A percentile compares a stretch with the other conserved stretches of the same genome.
These are phyloP conservation scores for Microdochium trichocladiopsis DNA, from an alignment of 2,329 filamentous ascomycete species.

Conservation along the genomic window DNA sequence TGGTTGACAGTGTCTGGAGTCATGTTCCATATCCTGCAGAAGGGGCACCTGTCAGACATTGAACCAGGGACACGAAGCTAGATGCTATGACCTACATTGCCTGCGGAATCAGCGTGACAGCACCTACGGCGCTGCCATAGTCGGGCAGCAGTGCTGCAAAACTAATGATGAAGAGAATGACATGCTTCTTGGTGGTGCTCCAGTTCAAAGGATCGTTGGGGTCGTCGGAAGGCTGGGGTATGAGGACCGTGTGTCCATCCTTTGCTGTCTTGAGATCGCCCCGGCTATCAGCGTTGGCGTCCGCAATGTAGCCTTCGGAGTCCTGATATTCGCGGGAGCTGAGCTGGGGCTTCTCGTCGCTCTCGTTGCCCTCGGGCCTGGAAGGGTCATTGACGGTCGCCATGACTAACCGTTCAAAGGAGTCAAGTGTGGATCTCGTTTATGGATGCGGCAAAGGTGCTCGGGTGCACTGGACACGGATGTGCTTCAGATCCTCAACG, in stretches of 20 bases:
- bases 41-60: not conserved
- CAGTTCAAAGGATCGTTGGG: constrained; percentile 77
- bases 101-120: constrained; percentile 34
- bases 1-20: constrained; percentile 41
- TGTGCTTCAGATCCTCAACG: too few species aligned
- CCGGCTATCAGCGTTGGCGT: constrained; percentile 6
- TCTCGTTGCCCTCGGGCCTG: not conserved
- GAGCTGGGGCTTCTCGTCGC: not conserved
- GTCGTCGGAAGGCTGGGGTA: constrained; percentile 83
- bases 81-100: constrained; percentile 21
- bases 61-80: not conserved
- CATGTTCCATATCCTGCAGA: constrained; percentile 35
- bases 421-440: too few species aligned
- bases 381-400: not conserved
- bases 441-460: too few species aligned
- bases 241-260: constrained; percentile 38
- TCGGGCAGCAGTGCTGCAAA: constrained; percentile 39
- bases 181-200: constrained; percentile 38
- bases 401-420: too few species aligned
- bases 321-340: constrained; percentile 26
- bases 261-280: constrained; percentile 24
- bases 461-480: too few species aligned
- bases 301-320: constrained; percentile 26
- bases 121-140: constrained; percentile 37
- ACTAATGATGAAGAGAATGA: constrained; percentile 39